Conservation (phyloP, 2,329 filamentous ascomycete genomes). For the Aureobasidium lini region DNA sequence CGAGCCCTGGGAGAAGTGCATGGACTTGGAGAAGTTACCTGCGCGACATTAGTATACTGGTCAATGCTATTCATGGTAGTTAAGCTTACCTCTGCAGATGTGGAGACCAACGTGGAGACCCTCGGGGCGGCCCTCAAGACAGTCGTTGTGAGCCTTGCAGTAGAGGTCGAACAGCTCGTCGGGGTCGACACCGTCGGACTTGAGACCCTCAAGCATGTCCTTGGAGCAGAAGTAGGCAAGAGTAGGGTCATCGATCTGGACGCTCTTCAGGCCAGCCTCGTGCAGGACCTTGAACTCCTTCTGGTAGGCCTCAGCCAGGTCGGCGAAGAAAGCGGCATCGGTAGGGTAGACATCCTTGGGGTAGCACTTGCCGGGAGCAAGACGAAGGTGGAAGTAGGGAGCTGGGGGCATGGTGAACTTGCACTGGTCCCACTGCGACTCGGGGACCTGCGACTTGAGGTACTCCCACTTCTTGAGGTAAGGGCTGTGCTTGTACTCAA, state of each 20-base stretch:
- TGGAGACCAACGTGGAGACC: conserved; percentile 32
- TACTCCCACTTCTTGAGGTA: conserved; percentile 32
- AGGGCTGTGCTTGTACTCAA: conserved; percentile 27
- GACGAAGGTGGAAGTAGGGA: conserved; percentile 30
- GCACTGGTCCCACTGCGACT: conserved; percentile 28
- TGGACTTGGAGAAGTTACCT: conserved; percentile 33
- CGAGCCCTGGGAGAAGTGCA: conserved; percentile 32
- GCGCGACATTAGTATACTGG: not conserved
- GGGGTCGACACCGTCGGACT: conserved; percentile 29
- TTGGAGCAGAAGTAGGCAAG: conserved; percentile 32
- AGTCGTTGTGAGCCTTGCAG: conserved; percentile 32
- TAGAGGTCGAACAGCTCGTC: conserved; percentile 31
- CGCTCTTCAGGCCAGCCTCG: conserved; percentile 27
- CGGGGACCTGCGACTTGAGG: conserved; percentile 25
- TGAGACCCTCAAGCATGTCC: conserved; percentile 29
- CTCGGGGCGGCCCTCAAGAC: conserved; percentile 27
- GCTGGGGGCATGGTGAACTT: conserved; percentile 34
- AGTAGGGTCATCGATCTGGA: conserved; percentile 34
- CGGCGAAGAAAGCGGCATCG: conserved; percentile 30
- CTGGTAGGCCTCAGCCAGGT: conserved; percentile 28
- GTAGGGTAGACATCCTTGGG: conserved; percentile 26
- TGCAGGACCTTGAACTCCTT: conserved; percentile 31
- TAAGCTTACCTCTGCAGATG: conserved; percentile 29
- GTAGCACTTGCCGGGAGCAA: conserved; percentile 31
- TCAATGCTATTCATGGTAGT: not conserved